Evolutionary conservation across 495 filamentous ascomycete species (phyloP).

Genomic region (Penicillium alfredii): DNA sequence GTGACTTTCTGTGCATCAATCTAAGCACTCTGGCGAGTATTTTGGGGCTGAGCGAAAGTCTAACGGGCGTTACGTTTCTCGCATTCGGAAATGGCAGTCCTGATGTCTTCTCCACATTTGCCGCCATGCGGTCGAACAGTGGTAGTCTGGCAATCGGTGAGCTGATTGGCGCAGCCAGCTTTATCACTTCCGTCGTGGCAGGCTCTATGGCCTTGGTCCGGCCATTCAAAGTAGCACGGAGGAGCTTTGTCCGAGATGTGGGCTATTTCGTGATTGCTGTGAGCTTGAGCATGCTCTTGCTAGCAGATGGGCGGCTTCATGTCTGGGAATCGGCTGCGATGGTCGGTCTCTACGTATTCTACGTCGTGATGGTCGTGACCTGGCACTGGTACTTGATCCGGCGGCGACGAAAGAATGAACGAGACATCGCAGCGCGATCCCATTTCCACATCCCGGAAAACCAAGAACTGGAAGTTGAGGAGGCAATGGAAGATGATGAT

Average conservation of each 20-base stretch:
- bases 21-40: conserved; percentile 84
- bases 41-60: conserved; percentile 88
- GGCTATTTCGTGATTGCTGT: conserved; percentile 88
- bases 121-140: conserved; percentile 93
- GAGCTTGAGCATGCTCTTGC: conserved; percentile 78
- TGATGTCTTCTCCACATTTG: conserved; percentile 97
- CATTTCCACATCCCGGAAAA: conserved; percentile 66
- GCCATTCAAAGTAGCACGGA: conserved; percentile 83
- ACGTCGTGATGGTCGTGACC: conserved; percentile 78
- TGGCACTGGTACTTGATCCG: conserved; percentile 85
- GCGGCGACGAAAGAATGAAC: conserved; percentile 50
- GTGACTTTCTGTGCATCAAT: conserved; percentile 97
- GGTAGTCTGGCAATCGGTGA: conserved; percentile 95
- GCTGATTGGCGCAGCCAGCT: conserved; percentile 88
- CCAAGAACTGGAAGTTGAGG: conserved; percentile 61
- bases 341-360: conserved; percentile 89
- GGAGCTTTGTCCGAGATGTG: conserved; percentile 88
- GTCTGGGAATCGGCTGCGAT: conserved; percentile 86
- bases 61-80: conserved; percentile 94
- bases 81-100: conserved; percentile 99
- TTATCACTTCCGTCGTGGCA: conserved; percentile 94
- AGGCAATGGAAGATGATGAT: conserved; percentile 69
- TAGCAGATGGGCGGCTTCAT: conserved; percentile 78
- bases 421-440: conserved; percentile 63
- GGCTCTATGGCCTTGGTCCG: conserved; percentile 96